A percentile compares a stretch with the other conserved stretches of the same genome.
These are phyloP conservation scores for Meyerozyma elateridarum DNA, from an alignment of 1,139 yeast species.

Conservation along the genomic window DNA sequence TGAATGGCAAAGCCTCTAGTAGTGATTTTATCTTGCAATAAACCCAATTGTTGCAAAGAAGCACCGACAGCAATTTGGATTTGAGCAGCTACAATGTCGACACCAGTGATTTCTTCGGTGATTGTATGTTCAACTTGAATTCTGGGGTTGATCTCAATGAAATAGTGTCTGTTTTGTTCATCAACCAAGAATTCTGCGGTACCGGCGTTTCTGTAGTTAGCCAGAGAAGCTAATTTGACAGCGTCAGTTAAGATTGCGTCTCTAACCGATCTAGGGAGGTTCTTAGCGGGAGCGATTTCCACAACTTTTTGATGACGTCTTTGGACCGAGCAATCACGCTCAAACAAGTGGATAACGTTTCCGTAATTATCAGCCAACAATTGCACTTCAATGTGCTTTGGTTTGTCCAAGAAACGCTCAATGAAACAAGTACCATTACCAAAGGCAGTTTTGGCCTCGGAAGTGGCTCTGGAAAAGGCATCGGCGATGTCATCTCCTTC, in stretches of 20 bases:
- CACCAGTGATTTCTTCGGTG: slow-evolving; percentile 98
- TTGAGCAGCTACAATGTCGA: slow-evolving; percentile 96
- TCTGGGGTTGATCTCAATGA: slow-evolving; percentile 97
- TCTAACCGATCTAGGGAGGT: slow-evolving; percentile 73
- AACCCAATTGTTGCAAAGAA: slow-evolving; percentile 81
- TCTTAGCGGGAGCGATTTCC: slow-evolving; percentile 98
- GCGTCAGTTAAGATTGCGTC: slow-evolving; percentile 93
- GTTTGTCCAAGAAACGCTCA: slow-evolving; percentile 90
- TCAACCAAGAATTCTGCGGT: slow-evolving; percentile 98
- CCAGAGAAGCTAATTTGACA: slow-evolving; percentile 81
- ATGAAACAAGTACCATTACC: slow-evolving; percentile 98
- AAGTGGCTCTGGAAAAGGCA: slow-evolving; percentile 89
- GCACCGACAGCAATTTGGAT: slow-evolving; percentile 99
- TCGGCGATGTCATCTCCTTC: slow-evolving; percentile 93
- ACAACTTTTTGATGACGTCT: slow-evolving; percentile 99
- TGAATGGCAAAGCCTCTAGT: slow-evolving; percentile 98
- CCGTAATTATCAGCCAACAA: slow-evolving; percentile 91
- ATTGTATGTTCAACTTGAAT: slow-evolving; percentile 98
- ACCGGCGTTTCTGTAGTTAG: slow-evolving; percentile 95
- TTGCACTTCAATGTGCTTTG: slow-evolving; percentile 98
- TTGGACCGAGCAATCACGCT: slow-evolving; percentile 98
- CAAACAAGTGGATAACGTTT: slow-evolving; percentile 90
- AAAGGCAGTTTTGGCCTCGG: slow-evolving; percentile 91
- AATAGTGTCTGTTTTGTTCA: slow-evolving; percentile 89
- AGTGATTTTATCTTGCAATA: slow-evolving; percentile 89